Percentiles rank a stretch among this genome's conserved stretches.
Conservation (phyloP, 2,329 filamentous ascomycete species). For the Thelonectria olida region DNA sequence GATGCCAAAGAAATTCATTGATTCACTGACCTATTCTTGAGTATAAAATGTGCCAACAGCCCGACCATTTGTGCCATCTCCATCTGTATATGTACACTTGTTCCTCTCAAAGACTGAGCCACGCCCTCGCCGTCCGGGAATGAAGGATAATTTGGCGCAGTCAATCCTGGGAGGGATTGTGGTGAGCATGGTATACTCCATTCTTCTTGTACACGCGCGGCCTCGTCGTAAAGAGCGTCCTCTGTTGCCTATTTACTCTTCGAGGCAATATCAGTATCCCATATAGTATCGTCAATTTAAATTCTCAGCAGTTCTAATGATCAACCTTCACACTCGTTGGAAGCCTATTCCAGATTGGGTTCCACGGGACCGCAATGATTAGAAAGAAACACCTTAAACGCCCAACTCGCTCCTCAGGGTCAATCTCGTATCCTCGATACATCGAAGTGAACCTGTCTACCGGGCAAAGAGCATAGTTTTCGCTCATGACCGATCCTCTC, state of each 20-base stretch:
- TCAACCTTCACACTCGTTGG: no score
- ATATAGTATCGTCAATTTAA: not conserved
- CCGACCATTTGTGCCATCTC: not conserved
- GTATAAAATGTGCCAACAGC: not conserved
- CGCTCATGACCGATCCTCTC: constrained; percentile 49
- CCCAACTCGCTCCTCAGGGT: not conserved
- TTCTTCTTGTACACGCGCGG: constrained; percentile 1
- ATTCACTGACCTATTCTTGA: not conserved
- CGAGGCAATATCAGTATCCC: not conserved
- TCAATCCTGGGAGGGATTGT: constrained; percentile 5
- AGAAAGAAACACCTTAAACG: no score
- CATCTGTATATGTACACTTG: not conserved
- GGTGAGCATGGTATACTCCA: constrained; percentile 11
- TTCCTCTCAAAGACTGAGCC: not conserved
- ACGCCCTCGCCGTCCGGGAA: not conserved
- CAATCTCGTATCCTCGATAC: no score
- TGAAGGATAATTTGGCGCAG: constrained; percentile 5
- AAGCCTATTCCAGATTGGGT: not conserved
- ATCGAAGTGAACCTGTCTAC: not conserved
- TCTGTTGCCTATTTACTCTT: not conserved
- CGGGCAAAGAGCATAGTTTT: no score
- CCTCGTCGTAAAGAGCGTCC: not conserved
- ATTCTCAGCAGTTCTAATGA: no score
- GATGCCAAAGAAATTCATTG: not conserved
- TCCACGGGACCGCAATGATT: not conserved